Conservation (phyloP, 108 stramenopile species). For the Phaeodactylum tricornutum region DNA sequence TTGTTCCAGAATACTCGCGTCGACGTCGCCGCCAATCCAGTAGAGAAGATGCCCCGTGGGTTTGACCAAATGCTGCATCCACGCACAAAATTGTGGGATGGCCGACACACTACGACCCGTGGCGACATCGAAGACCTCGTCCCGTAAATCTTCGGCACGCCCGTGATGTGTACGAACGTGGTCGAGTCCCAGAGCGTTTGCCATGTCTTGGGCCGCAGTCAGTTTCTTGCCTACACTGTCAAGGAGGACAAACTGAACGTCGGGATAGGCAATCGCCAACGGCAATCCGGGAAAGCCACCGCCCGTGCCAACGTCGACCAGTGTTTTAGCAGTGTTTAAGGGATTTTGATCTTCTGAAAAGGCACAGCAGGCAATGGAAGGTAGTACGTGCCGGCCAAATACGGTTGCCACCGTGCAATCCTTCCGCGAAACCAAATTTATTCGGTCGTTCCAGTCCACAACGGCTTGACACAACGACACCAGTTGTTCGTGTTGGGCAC, state of each 20-base stretch:
- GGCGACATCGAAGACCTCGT: constrained; percentile 41
- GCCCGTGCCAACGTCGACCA: constrained; percentile 70
- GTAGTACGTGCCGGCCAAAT: constrained; percentile 72
- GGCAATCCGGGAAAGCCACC: constrained; percentile 92
- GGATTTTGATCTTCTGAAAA: neutral
- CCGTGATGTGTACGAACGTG: constrained; percentile 59
- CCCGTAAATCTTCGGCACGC: constrained; percentile 46
- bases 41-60: constrained; percentile 51
- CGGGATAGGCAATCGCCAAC: constrained; percentile 65
- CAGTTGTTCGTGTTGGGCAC: constrained; percentile 22
- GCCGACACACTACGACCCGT: constrained; percentile 72
- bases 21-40: constrained; percentile 74
- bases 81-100: constrained; percentile 60
- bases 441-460: constrained; percentile 68
- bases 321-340: constrained; percentile 4
- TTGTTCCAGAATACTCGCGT: constrained; percentile 29
- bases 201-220: constrained; percentile 67
- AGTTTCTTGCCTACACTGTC: constrained; percentile 82
- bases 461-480: constrained; percentile 39
- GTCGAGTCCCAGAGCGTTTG: constrained; percentile 28
- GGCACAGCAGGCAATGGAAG: constrained; percentile 41
- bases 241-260: constrained; percentile 56
- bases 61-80: constrained; percentile 54
- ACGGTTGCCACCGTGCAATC: constrained; percentile 55
- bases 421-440: constrained; percentile 76